Evolutionary conservation across 192 early-diverging fungal species (phyloP).

Genomic region (Pilaira anomala): DNA sequence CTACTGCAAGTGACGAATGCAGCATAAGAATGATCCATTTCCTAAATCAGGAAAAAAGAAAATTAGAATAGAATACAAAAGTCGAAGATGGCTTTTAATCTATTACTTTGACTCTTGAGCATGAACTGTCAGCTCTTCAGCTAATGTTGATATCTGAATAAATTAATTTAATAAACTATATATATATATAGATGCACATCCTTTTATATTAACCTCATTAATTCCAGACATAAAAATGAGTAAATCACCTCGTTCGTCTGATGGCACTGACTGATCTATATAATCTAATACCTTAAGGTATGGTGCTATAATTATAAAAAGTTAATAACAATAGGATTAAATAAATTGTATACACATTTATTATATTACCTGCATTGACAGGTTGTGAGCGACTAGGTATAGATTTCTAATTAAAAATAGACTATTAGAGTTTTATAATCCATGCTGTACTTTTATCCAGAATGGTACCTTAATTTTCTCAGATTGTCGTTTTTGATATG

Average conservation of each 20-base stretch:
- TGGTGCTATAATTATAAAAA: constrained; percentile 36
- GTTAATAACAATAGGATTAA: background rate
- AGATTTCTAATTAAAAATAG: constrained; percentile 34
- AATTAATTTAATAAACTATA: background rate
- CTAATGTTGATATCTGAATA: constrained; percentile 44
- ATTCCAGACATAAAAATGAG: constrained; percentile 65
- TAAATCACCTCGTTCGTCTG: constrained; percentile 58
- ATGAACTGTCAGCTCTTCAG: constrained; percentile 52
- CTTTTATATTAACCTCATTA: constrained; percentile 42
- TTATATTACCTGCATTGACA: constrained; percentile 48
- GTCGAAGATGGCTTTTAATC: background rate
- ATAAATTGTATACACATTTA: constrained; percentile 9
- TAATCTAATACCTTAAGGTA: constrained; percentile 57
- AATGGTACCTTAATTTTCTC: constrained; percentile 33
- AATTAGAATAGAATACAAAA: background rate
- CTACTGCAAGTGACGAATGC: constrained; percentile 59
- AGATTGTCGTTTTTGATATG: constrained; percentile 40
- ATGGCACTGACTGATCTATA: constrained; percentile 57
- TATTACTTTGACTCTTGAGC: constrained; percentile 51
- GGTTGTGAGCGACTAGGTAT: constrained; percentile 46
- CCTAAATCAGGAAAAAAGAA: constrained; percentile 30
- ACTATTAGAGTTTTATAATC: background rate
- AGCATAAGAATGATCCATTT: constrained; percentile 63
- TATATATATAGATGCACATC: background rate
- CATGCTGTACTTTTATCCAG: background rate